Conservation (phyloP, 2,329 filamentous ascomycete genomes). For the Cytospora piceae region DNA sequence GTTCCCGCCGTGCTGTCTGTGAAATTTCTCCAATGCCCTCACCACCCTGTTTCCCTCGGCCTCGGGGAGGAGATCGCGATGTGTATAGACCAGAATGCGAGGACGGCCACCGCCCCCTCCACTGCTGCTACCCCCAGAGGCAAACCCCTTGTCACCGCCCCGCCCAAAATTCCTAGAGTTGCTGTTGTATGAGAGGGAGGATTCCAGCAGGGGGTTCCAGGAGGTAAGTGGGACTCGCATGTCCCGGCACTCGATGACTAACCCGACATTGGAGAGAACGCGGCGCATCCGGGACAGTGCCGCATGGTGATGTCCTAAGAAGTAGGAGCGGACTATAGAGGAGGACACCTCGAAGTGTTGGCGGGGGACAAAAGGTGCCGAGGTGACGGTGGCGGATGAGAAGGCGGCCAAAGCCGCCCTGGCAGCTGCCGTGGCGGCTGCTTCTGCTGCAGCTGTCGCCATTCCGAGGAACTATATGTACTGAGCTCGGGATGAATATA, state of each 20-base stretch:
- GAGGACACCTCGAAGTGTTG: conserved; percentile 70
- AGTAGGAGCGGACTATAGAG: conserved; percentile 87
- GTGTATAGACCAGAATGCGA: conserved; percentile 88
- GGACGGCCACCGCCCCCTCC: conserved; percentile 54
- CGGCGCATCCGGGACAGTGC: conserved; percentile 83
- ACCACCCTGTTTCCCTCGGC: conserved; percentile 36
- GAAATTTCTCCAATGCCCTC: conserved; percentile 42
- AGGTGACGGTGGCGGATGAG: conserved; percentile 27
- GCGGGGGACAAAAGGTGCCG: conserved; percentile 70
- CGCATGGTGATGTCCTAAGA: conserved; percentile 86
- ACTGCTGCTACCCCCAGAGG: conserved; percentile 54
- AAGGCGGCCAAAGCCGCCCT: conserved; percentile 27
- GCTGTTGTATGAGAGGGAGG: conserved; percentile 64
- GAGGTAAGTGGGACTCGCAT: conserved; percentile 88
- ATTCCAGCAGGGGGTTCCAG: conserved; percentile 87
- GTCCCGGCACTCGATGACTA: conserved; percentile 94
- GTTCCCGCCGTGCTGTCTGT: conserved; percentile 42
- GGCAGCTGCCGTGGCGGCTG: conserved; percentile 27
- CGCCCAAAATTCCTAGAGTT: conserved; percentile 27
- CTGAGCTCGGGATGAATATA: background rate
- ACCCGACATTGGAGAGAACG: conserved; percentile 77
- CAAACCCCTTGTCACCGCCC: conserved; percentile 36
- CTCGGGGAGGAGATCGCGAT: conserved; percentile 70
- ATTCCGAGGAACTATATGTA: background rate
- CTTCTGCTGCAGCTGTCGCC: conserved; percentile 18